A percentile compares a stretch with the other conserved stretches of the same genome.
phyloP scores from a whole-genome alignment of 441 rosid genomes.

The Jatropha podagrica region DNA sequence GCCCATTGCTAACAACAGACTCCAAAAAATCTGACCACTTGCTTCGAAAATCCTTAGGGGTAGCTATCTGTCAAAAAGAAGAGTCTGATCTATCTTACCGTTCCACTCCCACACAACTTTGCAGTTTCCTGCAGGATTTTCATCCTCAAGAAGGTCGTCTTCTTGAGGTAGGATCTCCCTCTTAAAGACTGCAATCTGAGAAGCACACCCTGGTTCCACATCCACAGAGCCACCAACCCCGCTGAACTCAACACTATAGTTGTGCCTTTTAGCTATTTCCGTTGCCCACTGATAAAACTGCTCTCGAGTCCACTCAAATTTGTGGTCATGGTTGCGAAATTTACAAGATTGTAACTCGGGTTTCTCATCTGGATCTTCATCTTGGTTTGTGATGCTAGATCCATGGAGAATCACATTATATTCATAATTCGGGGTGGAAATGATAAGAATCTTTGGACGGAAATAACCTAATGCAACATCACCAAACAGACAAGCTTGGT shows the following conservation, averaged over 20 bases:
- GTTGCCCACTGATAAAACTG: conserved; percentile 83
- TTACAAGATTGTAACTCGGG: conserved; percentile 45
- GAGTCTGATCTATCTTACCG: conserved; percentile 14
- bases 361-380: conserved; percentile 64
- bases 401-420: conserved; percentile 82
- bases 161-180: conserved; percentile 25
- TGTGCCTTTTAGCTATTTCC: conserved; percentile 53
- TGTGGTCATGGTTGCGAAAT: conserved; percentile 96
- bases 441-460: conserved; percentile 62
- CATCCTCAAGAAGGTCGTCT: conserved; percentile 20
- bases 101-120: conserved; percentile 77
- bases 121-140: conserved; percentile 31
- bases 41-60: not conserved
- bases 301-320: conserved; percentile 95
- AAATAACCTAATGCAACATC: conserved; percentile 61
- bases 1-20: not conserved
- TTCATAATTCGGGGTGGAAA: conserved; percentile 93
- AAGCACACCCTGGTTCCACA: conserved; percentile 83
- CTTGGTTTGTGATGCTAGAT: conserved; percentile 45
- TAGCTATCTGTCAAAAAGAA: conserved; percentile 7
- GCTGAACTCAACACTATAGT: conserved; percentile 72
- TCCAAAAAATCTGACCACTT: not conserved
- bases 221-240: conserved; percentile 87
- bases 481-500: conserved; percentile 73
- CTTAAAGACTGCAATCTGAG: conserved; percentile 83